Percentiles rank a stretch among this genome's conserved stretches.
Evolutionary conservation across 2,329 filamentous ascomycete genomes (phyloP).

Genomic region (Pyrenochaeta sp.): DNA sequence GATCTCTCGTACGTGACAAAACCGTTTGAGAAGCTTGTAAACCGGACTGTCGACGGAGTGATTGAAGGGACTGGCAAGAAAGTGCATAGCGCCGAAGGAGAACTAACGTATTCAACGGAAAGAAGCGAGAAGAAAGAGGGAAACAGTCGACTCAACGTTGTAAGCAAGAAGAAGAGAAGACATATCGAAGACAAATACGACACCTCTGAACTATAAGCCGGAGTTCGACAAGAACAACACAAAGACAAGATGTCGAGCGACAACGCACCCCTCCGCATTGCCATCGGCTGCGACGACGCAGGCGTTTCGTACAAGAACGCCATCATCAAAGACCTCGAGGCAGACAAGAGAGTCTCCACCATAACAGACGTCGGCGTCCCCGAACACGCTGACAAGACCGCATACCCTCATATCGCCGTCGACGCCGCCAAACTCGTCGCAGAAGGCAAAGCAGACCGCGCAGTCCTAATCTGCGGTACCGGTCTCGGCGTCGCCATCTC

Average conservation of each 20-base stretch:
- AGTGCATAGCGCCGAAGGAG: constrained; percentile 30
- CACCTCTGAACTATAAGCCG: constrained; percentile 39
- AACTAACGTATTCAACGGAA: constrained; percentile 28
- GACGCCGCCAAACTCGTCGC: constrained; percentile 72
- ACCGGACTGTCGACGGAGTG: constrained; percentile 43
- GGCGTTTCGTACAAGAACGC: constrained; percentile 81
- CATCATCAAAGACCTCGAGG: constrained; percentile 76
- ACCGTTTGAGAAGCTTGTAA: constrained; percentile 46
- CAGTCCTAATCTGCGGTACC: constrained; percentile 84
- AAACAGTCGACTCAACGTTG: constrained; percentile 15
- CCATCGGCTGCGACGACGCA: constrained; percentile 73
- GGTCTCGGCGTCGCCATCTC: constrained; percentile 86
- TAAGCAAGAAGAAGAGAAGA: constrained; percentile 16
- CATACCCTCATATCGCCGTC: constrained; percentile 82
- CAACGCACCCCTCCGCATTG: constrained; percentile 61
- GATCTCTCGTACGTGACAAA: constrained; percentile 48
- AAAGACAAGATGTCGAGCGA: constrained; percentile 16
- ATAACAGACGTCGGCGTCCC: constrained; percentile 79
- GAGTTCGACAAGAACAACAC: background rate
- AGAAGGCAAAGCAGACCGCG: constrained; percentile 74
- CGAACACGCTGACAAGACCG: constrained; percentile 73
- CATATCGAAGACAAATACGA: constrained; percentile 42
- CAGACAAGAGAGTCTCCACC: constrained; percentile 70
- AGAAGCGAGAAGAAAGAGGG: constrained; percentile 11
- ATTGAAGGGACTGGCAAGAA: constrained; percentile 37